These are phyloP conservation scores for Monosporascus sp. DNA, from an alignment of 2,329 filamentous ascomycete genomes.

Conservation along the genomic window DNA sequence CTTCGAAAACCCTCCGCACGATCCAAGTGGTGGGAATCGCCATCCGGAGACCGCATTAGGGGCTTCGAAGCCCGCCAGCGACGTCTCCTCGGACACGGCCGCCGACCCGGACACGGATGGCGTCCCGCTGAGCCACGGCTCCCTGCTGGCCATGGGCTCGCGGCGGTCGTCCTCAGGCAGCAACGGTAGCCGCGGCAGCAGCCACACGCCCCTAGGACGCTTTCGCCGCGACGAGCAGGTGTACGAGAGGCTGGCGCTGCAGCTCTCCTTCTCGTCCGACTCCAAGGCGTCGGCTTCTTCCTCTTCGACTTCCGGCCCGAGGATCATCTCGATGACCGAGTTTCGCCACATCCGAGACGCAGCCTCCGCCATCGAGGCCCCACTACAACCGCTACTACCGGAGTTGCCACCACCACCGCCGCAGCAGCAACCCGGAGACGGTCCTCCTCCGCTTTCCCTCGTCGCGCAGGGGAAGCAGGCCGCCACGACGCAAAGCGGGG, in stretches of 20 bases:
- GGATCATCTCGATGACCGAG: no score
- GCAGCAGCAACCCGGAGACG: no score
- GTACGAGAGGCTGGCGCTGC: slow-evolving; percentile 17
- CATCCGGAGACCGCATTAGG: neutral
- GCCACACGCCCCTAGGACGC: slow-evolving; percentile 12
- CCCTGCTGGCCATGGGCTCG: slow-evolving; percentile 3
- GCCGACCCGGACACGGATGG: no score
- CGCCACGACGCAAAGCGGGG: no score
- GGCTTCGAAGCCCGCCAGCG: neutral
- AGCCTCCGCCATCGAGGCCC: no score
- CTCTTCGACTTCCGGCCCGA: no score
- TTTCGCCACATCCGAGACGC: no score
- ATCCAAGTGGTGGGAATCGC: neutral
- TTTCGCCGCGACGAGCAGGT: slow-evolving; percentile 13
- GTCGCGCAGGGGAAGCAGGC: no score
- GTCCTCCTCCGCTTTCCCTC: no score
- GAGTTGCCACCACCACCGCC: no score
- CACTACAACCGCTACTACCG: no score
- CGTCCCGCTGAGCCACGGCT: neutral
- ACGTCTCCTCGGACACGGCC: no score
- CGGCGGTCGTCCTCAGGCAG: neutral
- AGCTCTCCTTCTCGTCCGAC: slow-evolving; percentile 2
- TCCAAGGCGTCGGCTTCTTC: neutral
- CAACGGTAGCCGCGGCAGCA: neutral
- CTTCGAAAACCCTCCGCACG: neutral